These are phyloP conservation scores for Plectosphaerella cucumerina DNA, from an alignment of 2,329 filamentous ascomycete genomes.

Conservation along the genomic window DNA sequence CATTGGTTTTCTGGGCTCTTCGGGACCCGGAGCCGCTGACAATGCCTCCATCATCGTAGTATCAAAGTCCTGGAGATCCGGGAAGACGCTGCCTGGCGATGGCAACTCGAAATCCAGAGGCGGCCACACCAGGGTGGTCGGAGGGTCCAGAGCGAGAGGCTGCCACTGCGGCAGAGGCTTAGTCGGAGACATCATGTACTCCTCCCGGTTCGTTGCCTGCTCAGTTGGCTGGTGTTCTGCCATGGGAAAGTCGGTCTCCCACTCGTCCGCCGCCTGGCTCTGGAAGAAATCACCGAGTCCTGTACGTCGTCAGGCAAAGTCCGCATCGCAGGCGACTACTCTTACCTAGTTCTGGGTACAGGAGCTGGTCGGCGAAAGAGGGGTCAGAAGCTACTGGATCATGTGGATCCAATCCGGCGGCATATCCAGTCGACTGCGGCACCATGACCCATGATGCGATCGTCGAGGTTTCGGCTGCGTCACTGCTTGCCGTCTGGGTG, in stretches of 20 bases:
- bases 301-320: too few relatives aligned
- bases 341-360: too few relatives aligned
- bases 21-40: background rate
- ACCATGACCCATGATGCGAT: background rate
- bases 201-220: background rate
- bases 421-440: background rate
- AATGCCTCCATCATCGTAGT: background rate
- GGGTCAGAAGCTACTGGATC: too few relatives aligned
- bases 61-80: background rate
- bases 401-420: too few relatives aligned
- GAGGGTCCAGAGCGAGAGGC: background rate
- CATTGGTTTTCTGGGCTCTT: too few relatives aligned
- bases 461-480: background rate
- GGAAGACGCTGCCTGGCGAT: background rate
- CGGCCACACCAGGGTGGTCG: background rate
- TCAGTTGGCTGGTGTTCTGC: background rate
- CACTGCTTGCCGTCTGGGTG: too few relatives aligned
- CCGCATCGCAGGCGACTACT: too few relatives aligned
- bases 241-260: background rate
- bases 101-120: background rate
- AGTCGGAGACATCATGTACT: background rate
- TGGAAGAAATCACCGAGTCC: too few relatives aligned
- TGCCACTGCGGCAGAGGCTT: background rate
- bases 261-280: background rate
- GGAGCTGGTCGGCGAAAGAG: too few relatives aligned